Evolutionary conservation across 495 filamentous ascomycete species (phyloP).

Genomic region (Aspergillus wentii): DNA sequence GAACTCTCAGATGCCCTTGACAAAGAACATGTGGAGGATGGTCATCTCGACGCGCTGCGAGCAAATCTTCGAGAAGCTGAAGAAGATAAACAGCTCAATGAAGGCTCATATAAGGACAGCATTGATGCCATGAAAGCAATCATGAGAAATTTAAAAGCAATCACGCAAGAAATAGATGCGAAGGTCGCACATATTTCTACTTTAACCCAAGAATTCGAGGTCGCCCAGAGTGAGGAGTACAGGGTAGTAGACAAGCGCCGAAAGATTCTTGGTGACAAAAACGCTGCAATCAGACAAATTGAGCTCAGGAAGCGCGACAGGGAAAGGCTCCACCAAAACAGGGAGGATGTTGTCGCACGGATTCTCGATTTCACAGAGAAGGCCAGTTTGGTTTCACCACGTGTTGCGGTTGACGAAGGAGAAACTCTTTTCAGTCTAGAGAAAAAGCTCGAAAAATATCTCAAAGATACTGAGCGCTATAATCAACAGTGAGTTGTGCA

Average conservation of each 20-base stretch:
- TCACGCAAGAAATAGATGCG: slow-evolving; percentile 34
- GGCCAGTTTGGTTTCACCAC: slow-evolving; percentile 51
- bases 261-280: slow-evolving; percentile 59
- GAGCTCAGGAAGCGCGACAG: slow-evolving; percentile 45
- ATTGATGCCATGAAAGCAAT: slow-evolving; percentile 45
- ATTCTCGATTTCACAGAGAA: slow-evolving; percentile 53
- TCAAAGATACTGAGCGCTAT: slow-evolving; percentile 47
- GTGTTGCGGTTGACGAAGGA: slow-evolving; percentile 63
- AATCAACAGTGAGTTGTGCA: slow-evolving; percentile 45
- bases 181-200: slow-evolving; percentile 36
- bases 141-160: slow-evolving; percentile 34
- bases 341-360: slow-evolving; percentile 34
- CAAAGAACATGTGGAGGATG: slow-evolving; percentile 53
- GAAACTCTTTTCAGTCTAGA: slow-evolving; percentile 61
- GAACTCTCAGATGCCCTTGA: slow-evolving; percentile 58
- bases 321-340: slow-evolving; percentile 37
- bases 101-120: slow-evolving; percentile 49
- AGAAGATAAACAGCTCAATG: slow-evolving; percentile 38
- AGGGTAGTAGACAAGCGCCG: slow-evolving; percentile 45
- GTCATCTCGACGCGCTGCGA: slow-evolving; percentile 56
- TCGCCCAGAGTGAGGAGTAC: slow-evolving; percentile 54
- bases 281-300: slow-evolving; percentile 51
- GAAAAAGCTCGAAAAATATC: slow-evolving; percentile 55
- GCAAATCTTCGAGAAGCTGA: slow-evolving; percentile 46
- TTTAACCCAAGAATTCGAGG: slow-evolving; percentile 39